Conservation (phyloP, 495 filamentous ascomycete genomes). For the Mycothermus thermophilus region DNA sequence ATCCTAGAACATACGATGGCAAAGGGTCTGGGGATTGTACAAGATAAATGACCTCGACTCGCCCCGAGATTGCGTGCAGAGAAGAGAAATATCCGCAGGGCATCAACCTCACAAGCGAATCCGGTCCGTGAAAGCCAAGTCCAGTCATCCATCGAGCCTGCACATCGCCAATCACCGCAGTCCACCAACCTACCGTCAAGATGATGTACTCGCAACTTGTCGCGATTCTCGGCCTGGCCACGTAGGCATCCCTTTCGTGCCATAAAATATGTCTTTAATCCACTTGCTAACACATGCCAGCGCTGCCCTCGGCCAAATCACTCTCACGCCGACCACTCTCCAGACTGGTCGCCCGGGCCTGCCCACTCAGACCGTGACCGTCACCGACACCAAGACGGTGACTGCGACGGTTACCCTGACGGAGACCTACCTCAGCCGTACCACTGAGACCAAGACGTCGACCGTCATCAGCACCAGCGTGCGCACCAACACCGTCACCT, state of each 20-base stretch:
- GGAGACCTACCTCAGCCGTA: conserved; percentile 8
- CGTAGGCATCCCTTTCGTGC: neutral
- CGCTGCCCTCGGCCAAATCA: conserved; percentile 15
- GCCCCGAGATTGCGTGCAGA: neutral
- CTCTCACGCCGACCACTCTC: conserved; percentile 13
- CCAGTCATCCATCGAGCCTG: too few relatives aligned
- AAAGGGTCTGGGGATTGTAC: neutral
- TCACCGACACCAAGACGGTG: conserved; percentile 6
- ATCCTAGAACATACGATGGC: neutral
- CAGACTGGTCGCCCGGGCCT: conserved; percentile 3
- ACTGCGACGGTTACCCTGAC: conserved; percentile 8
- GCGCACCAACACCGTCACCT: conserved; percentile 2
- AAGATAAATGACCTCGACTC: neutral
- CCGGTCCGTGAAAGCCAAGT: neutral
- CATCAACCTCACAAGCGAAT: neutral
- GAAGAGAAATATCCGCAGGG: neutral
- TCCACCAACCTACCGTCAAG: neutral
- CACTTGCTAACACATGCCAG: conserved; percentile 2
- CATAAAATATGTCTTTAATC: neutral
- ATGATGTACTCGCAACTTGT: conserved; percentile 4
- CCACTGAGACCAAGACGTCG: conserved; percentile 3
- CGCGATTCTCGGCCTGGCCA: conserved; percentile 2
- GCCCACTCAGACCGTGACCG: conserved; percentile 2
- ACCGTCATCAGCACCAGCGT: conserved; percentile 1
- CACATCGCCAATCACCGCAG: too few relatives aligned